These are phyloP conservation scores for Takashimella tepidaria DNA, from an alignment of 1,284 basidiomycete genomes.

Conservation along the genomic window DNA sequence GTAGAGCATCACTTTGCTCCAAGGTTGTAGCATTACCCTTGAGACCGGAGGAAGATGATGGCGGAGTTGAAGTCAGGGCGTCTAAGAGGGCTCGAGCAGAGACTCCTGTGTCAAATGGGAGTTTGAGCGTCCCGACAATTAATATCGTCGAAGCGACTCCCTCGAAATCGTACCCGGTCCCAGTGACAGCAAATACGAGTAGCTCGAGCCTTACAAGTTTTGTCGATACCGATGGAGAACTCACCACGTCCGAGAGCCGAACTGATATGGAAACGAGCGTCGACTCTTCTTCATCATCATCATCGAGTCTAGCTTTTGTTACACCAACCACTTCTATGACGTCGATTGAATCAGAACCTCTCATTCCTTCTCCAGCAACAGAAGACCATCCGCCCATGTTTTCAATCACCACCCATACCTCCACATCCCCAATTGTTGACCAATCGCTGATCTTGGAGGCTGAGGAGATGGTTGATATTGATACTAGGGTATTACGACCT, in stretches of 20 bases:
- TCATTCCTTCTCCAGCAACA: constrained; percentile 35
- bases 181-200: neutral
- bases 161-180: neutral
- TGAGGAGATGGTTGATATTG: neutral
- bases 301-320: no score
- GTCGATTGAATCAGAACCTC: constrained; percentile 9
- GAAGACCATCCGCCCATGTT: constrained; percentile 33
- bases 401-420: constrained; percentile 1
- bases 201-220: no score
- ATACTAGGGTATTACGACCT: constrained; percentile 24
- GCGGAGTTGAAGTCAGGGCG: constrained; percentile 5
- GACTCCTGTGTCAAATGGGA: neutral
- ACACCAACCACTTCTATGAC: no score
- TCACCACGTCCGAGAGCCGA: no score
- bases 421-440: neutral
- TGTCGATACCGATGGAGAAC: no score
- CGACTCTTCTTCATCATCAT: no score
- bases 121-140: neutral
- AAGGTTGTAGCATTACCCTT: no score
- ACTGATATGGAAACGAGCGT: no score
- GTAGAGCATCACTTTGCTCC: no score
- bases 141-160: neutral
- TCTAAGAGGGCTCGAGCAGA: neutral
- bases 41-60: no score
- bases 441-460: no score